Percentiles rank a stretch among this genome's conserved stretches.
These are phyloP conservation scores for Schoenoplectus tabernaemontani DNA, from an alignment of 202 grass and related monocot species.

Conservation along the genomic window DNA sequence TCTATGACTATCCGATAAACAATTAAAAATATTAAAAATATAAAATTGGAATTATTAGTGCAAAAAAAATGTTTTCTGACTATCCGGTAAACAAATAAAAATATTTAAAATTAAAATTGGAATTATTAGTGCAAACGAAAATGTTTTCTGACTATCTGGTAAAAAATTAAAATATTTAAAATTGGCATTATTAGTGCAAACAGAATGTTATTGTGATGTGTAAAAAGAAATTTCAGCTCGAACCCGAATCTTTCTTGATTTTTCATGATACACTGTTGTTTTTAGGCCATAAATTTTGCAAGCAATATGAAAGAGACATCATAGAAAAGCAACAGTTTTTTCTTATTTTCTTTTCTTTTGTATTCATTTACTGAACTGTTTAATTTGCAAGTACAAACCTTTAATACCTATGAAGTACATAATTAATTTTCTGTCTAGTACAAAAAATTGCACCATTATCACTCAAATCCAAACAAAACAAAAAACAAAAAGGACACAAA, in stretches of 20 bases:
- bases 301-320: not conserved
- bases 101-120: too few relatives aligned
- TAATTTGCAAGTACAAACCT: not conserved
- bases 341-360: not conserved
- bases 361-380: not conserved
- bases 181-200: not conserved
- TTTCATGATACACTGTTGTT: not conserved
- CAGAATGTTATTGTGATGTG: not conserved
- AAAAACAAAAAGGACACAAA: not conserved
- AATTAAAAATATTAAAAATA: too few relatives aligned
- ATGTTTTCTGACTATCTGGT: too few relatives aligned
- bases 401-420: conserved; percentile 7
- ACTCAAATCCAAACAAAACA: not conserved
- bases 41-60: too few relatives aligned
- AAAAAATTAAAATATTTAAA: too few relatives aligned
- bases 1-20: too few relatives aligned
- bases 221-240: too few relatives aligned
- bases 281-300: not conserved
- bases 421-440: not conserved
- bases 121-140: too few relatives aligned
- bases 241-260: too few relatives aligned
- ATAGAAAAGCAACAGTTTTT: not conserved
- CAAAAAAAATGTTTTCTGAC: too few relatives aligned
- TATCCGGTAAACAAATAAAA: too few relatives aligned
- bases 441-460: not conserved